A percentile compares a stretch with the other conserved stretches of the same genome.
Conservation (phyloP, 257 asterid species). For the Scutellaria barbata region DNA sequence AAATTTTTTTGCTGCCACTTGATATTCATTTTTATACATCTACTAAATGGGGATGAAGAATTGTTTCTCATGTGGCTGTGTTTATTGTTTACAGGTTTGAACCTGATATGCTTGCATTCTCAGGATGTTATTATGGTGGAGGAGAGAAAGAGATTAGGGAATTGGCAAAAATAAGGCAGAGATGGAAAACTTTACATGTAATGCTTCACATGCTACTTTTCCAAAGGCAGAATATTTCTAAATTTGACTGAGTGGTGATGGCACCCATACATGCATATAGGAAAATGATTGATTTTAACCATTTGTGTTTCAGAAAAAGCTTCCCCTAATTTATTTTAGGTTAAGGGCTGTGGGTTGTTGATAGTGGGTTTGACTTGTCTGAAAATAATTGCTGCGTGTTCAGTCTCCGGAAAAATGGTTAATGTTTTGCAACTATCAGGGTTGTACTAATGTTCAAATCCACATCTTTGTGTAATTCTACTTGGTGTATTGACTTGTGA, state of each 20-base stretch:
- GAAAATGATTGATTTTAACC: neutral
- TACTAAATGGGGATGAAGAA: constrained; percentile 19
- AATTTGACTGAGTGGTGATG: constrained; percentile 1
- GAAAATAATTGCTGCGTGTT: constrained; percentile 10
- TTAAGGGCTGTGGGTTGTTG: neutral
- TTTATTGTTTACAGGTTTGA: constrained; percentile 72
- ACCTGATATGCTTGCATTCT: constrained; percentile 99
- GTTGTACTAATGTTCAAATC: constrained; percentile 1
- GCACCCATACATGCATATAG: constrained; percentile 11
- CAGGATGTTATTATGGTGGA: constrained; percentile 98
- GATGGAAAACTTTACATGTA: constrained; percentile 98
- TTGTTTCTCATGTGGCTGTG: constrained; percentile 24
- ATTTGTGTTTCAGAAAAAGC: neutral
- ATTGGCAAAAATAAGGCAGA: constrained; percentile 81
- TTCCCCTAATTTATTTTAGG: neutral
- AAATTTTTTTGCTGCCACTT: constrained; percentile 1
- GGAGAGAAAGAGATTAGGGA: constrained; percentile 93
- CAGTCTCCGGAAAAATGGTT: constrained; percentile 3
- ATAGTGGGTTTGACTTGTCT: constrained; percentile 23
- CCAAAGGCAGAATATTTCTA: constrained; percentile 1
- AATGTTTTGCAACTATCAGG: constrained; percentile 10
- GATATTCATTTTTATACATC: constrained; percentile 10
- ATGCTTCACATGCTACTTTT: constrained; percentile 39
- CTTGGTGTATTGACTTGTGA: neutral
- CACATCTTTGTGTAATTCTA: constrained; percentile 21